These are phyloP conservation scores for Rhizopogon salebrosus DNA, from an alignment of 768 basidiomycete genomes.

Conservation along the genomic window DNA sequence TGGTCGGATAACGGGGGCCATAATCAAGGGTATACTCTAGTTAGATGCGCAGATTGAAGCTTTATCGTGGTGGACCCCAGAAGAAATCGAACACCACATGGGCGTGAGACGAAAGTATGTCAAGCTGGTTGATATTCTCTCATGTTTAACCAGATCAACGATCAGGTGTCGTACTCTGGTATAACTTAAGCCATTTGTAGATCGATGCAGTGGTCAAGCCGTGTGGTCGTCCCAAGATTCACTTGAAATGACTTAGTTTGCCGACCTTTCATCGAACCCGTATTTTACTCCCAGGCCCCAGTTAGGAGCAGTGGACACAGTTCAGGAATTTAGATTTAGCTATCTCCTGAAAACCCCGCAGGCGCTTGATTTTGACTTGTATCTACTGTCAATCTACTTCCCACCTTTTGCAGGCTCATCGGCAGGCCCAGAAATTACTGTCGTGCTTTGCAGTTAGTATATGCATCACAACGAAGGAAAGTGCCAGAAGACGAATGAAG, in stretches of 20 bases:
- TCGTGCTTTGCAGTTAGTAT: not conserved
- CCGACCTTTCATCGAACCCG: too few relatives aligned
- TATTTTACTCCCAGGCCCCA: too few relatives aligned
- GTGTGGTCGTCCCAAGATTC: too few relatives aligned
- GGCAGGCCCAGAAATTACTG: slow-evolving; percentile 25
- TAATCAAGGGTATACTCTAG: slow-evolving; percentile 4
- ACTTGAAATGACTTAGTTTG: too few relatives aligned
- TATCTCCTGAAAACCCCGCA: not conserved
- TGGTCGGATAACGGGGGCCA: slow-evolving; percentile 47
- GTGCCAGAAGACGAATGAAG: not conserved
- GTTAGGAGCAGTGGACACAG: too few relatives aligned
- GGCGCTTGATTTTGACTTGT: not conserved
- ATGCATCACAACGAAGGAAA: not conserved
- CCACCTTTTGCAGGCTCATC: slow-evolving; percentile 23
- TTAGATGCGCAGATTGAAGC: not conserved
- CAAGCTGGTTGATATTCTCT: not conserved
- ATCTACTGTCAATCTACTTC: slow-evolving; percentile 11
- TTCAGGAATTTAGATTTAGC: too few relatives aligned
- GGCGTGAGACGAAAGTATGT: not conserved
- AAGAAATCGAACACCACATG: not conserved
- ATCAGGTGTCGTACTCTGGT: too few relatives aligned
- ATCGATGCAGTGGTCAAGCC: too few relatives aligned
- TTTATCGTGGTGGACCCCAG: too few relatives aligned
- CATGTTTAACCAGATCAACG: not conserved
- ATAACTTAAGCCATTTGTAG: too few relatives aligned